A percentile compares a stretch with the other conserved stretches of the same genome.
phyloP scores from a whole-genome alignment of 441 rosid species.

The Erysimum pusillum region DNA sequence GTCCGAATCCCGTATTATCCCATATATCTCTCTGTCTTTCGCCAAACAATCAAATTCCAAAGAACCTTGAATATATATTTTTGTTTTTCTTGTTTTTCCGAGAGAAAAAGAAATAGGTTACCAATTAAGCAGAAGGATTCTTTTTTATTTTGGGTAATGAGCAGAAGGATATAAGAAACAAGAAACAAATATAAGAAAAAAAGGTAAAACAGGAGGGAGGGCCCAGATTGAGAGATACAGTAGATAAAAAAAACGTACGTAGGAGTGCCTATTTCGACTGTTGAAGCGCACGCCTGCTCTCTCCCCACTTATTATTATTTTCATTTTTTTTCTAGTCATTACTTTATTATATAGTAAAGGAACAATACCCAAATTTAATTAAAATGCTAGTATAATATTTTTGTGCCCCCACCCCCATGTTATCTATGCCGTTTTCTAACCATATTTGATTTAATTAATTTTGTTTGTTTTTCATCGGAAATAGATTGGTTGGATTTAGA shows the following conservation, averaged over 20 bases:
- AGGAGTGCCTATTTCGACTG: conserved; percentile 30
- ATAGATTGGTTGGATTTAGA: conserved; percentile 34
- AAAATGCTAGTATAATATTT: too few relatives aligned
- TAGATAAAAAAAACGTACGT: too few relatives aligned
- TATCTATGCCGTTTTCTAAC: not conserved
- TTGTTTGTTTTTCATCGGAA: not conserved
- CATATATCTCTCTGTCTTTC: not conserved
- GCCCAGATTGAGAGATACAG: conserved; percentile 32
- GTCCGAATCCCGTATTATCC: not conserved
- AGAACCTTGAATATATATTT: too few relatives aligned
- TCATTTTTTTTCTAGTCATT: conserved; percentile 7
- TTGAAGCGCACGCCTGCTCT: conserved; percentile 44
- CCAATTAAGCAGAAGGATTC: too few relatives aligned
- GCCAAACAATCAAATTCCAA: not conserved
- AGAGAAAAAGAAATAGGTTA: too few relatives aligned
- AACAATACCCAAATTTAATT: not conserved
- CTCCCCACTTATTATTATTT: not conserved
- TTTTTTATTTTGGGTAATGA: too few relatives aligned
- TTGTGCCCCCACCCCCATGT: conserved; percentile 2
- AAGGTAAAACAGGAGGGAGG: conserved; percentile 3
- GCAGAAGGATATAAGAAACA: too few relatives aligned
- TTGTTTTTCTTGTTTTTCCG: not conserved
- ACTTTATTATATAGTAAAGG: conserved; percentile 15
- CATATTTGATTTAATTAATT: not conserved
- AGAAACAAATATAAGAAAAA: not conserved